A percentile compares a stretch with the other conserved stretches of the same genome.
phyloP scores from a whole-genome alignment of 108 stramenopile genomes.

The Skeletonema grethae region DNA sequence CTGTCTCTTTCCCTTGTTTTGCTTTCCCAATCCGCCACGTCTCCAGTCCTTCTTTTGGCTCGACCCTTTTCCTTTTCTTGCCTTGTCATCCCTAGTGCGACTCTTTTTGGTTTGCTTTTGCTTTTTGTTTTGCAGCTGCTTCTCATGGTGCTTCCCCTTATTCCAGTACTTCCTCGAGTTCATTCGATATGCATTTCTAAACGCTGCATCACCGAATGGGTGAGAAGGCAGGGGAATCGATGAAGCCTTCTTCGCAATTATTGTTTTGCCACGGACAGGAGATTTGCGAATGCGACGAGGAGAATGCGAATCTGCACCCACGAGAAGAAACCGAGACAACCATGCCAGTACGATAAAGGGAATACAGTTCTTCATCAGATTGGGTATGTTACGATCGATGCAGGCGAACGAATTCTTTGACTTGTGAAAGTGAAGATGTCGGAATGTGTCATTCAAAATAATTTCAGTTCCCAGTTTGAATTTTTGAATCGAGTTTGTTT shows the following conservation, averaged over 20 bases:
- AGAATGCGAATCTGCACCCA: background rate
- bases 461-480: no score
- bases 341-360: background rate
- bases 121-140: background rate
- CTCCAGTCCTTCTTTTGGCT: background rate
- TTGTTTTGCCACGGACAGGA: no score
- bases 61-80: background rate
- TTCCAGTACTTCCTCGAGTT: constrained; percentile 2
- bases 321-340: background rate
- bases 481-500: no score
- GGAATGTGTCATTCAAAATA: no score
- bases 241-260: background rate
- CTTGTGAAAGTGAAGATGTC: no score
- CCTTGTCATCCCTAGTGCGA: background rate
- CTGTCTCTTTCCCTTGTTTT: background rate
- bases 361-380: no score
- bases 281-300: background rate
- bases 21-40: background rate
- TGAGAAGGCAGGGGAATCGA: background rate
- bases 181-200: background rate
- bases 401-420: no score
- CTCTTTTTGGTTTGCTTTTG: no score
- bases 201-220: background rate
- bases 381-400: no score
- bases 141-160: constrained; percentile 5